Conservation (phyloP, 2,329 filamentous ascomycete genomes). For the Aspergillus pseudoterreus region DNA sequence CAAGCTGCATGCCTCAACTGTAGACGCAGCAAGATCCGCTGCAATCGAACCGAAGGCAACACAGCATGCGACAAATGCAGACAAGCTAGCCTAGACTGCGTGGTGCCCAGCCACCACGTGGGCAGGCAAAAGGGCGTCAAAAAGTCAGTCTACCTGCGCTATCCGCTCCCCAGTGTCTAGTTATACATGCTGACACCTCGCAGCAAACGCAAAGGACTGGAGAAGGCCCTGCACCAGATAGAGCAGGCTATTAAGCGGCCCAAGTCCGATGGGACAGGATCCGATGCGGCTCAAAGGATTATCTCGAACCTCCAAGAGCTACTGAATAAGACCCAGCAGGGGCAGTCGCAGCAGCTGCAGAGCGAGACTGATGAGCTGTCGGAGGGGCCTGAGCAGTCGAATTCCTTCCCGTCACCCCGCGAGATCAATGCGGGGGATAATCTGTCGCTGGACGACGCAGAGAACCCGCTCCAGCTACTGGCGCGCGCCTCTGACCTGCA, state of each 20-base stretch:
- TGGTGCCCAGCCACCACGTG: slow-evolving; percentile 69
- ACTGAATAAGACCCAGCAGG: slow-evolving; percentile 46
- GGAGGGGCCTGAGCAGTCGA: slow-evolving; percentile 26
- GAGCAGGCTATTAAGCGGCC: slow-evolving; percentile 64
- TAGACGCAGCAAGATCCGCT: slow-evolving; percentile 65
- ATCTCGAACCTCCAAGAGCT: slow-evolving; percentile 48
- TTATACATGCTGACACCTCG: slow-evolving; percentile 8
- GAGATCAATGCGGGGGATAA: slow-evolving; percentile 44
- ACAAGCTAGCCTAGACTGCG: slow-evolving; percentile 57
- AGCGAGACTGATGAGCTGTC: slow-evolving; percentile 26
- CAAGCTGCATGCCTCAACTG: slow-evolving; percentile 60
- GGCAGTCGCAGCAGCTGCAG: slow-evolving; percentile 37
- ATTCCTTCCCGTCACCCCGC: slow-evolving; percentile 18
- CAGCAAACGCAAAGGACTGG: slow-evolving; percentile 70
- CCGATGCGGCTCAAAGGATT: slow-evolving; percentile 42
- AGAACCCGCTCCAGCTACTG: slow-evolving; percentile 70
- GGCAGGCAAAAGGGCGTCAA: slow-evolving; percentile 73
- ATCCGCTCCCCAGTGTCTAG: neutral
- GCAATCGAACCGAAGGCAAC: slow-evolving; percentile 54
- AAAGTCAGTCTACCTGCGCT: slow-evolving; percentile 49
- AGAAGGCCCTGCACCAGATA: slow-evolving; percentile 71
- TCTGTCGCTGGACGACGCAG: slow-evolving; percentile 66
- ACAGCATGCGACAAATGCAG: slow-evolving; percentile 59
- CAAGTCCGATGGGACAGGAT: slow-evolving; percentile 41
- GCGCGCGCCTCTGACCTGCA: slow-evolving; percentile 68